Base-by-base conservation (phyloP, 768 basidiomycete species). In the Clavulina sp. region DNA sequence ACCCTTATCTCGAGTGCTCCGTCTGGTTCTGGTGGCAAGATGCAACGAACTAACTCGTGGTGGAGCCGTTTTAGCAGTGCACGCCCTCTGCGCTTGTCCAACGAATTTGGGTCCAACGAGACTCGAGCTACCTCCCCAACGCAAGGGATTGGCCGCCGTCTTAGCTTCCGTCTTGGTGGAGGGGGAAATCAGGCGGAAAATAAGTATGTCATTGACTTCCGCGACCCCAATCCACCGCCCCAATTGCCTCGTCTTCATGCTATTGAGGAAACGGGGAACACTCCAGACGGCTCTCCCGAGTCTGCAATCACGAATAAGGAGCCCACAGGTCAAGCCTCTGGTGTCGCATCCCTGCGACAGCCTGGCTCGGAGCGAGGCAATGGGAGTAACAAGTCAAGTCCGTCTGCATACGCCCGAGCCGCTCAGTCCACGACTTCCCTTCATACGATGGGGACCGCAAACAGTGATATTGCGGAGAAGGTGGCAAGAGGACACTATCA, bases 201-300 rank as follows among this genome's bases (percentile, higher is more conserved):
- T 4, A 21, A 18, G 7, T 52, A 38, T 18, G n/a, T 38, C 13
- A 41, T 70, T 13, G 79, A 84, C 21, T 75, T 89, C 60, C 74
- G 83, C 21, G 87, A 92, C 64, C 87, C 88, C 0, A 78, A 79
- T 49, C 83, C 85, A 3, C 61, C 59, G 19, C 86, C 86, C 0
- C 9, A 9, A 9, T 19, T 19, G 19, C 9, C 19, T 38, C 69
- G 70, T 9, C 69, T 88, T 3, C 66, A 69, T 41, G 65, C 75
- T 2, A 77, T 83, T 49, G 32, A 43, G 49, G 53, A 47, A 51
- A 43, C 51, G 49, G 44, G 54, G 23, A 40, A 53, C 50, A 31
- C 50, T 57, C 49, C 54, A 48, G 50, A 51, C 46, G 36, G 61
- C 41, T 48, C 44, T 68, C 71, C 57, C 69, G 68, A 41, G 71